Conservation (phyloP, 805 yeast genomes). For the Helenozyma baotianmanensis region DNA sequence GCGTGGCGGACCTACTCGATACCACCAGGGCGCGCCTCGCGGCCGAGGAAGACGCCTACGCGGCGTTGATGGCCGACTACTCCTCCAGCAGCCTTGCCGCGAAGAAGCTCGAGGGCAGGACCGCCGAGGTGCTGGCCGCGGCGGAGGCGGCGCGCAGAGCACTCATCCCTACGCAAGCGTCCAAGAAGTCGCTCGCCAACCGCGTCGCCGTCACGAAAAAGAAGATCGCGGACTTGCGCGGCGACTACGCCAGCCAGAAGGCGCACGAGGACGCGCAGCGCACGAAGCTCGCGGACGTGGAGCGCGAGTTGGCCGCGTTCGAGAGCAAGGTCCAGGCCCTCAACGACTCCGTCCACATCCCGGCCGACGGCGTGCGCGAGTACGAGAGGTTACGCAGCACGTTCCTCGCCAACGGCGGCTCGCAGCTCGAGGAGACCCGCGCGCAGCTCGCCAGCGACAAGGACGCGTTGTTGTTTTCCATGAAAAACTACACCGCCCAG, state of each 20-base stretch:
- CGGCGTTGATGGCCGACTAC: conserved; percentile 33
- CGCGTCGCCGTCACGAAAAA: conserved; percentile 44
- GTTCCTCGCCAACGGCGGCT: conserved; percentile 54
- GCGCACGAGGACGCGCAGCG: conserved; percentile 36
- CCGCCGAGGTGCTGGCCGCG: conserved; percentile 32
- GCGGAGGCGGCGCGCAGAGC: conserved; percentile 44
- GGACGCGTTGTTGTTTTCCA: conserved; percentile 33
- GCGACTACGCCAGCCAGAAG: conserved; percentile 52
- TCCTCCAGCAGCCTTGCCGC: conserved; percentile 43
- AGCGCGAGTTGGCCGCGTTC: conserved; percentile 27
- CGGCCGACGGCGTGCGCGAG: conserved; percentile 48
- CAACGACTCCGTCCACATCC: conserved; percentile 25
- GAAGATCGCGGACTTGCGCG: conserved; percentile 45
- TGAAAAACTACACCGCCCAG: conserved; percentile 23
- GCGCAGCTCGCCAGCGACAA: conserved; percentile 39
- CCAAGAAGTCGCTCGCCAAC: conserved; percentile 42
- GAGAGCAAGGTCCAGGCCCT: conserved; percentile 19
- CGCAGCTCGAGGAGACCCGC: conserved; percentile 50
- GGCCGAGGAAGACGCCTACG: conserved; percentile 24
- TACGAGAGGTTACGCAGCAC: conserved; percentile 56
- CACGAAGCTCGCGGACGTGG: conserved; percentile 45
- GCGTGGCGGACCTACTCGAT: conserved; percentile 7
- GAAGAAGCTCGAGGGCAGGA: conserved; percentile 35
- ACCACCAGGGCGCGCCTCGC: conserved; percentile 20
- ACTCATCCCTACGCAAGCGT: conserved; percentile 60